A percentile compares a stretch with the other conserved stretches of the same genome.
Conservation (phyloP, 768 basidiomycete species). For the Tricholoma flavovirens region DNA sequence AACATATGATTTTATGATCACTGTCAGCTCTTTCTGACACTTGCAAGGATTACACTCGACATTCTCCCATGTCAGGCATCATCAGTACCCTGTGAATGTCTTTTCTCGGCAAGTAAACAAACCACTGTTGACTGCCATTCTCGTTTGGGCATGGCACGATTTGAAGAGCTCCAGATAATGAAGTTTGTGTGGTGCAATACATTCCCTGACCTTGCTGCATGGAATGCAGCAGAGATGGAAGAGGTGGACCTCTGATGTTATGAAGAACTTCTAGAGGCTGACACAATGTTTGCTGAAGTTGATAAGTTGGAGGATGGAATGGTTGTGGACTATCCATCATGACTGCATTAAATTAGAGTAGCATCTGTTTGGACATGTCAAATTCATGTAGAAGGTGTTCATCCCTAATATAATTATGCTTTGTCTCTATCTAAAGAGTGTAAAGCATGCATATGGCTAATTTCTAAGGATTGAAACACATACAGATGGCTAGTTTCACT, state of each 20-base stretch:
- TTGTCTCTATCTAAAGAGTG: not conserved
- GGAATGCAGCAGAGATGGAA: not conserved
- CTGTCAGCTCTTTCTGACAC: constrained; percentile 5
- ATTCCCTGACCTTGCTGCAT: constrained; percentile 44
- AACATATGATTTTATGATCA: not conserved
- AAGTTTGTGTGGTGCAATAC: not conserved
- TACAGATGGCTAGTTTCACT: not conserved
- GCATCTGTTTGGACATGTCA: not conserved
- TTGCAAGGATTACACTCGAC: constrained; percentile 4
- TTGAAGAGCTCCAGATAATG: constrained; percentile 5
- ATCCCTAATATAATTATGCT: not conserved
- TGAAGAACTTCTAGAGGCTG: not conserved
- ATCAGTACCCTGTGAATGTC: constrained; percentile 15
- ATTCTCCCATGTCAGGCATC: constrained; percentile 12
- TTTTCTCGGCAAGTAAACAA: constrained; percentile 10
- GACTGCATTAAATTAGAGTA: not conserved
- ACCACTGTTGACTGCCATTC: not conserved
- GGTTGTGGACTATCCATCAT: not conserved
- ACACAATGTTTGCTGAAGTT: not conserved
- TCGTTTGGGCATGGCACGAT: not conserved
- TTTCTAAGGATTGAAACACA: not conserved
- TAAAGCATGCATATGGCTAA: not conserved
- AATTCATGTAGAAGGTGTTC: not conserved
- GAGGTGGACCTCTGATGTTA: constrained; percentile 4
- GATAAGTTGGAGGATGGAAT: not conserved